phyloP scores from a whole-genome alignment of 352 stramenopile genomes.

The Phytopythium oedochilum region DNA sequence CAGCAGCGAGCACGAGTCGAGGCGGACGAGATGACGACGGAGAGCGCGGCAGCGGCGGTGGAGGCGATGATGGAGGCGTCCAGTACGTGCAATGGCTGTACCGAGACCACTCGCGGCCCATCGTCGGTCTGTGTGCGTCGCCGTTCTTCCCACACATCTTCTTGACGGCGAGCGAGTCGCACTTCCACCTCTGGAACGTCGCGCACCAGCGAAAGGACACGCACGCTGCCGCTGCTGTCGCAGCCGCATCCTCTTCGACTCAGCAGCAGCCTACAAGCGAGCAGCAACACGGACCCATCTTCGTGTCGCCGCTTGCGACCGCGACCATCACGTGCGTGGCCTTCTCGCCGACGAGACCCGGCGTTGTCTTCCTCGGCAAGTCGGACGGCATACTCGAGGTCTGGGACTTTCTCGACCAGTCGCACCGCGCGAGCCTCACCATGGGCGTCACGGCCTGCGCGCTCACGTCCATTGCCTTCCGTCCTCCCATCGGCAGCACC shows the following conservation, averaged over 20 bases:
- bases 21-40: not conserved
- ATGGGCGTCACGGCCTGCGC: conserved; percentile 81
- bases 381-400: conserved; percentile 89
- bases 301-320: conserved; percentile 78
- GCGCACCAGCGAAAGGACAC: conserved; percentile 25
- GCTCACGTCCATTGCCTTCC: conserved; percentile 86
- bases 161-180: conserved; percentile 84
- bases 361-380: conserved; percentile 86
- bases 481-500: conserved; percentile 22
- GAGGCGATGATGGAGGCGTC: conserved; percentile 37
- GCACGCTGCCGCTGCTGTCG: too few relatives aligned
- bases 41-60: conserved; percentile 25
- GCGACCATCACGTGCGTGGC: conserved; percentile 75
- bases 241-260: not conserved
- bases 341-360: conserved; percentile 88
- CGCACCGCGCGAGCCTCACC: conserved; percentile 75
- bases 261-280: not conserved
- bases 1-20: conserved; percentile 11
- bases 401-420: conserved; percentile 93
- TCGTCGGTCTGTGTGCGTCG: conserved; percentile 74
- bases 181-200: conserved; percentile 92
- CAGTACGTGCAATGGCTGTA: conserved; percentile 92
- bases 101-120: conserved; percentile 84
- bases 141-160: conserved; percentile 91
- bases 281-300: conserved; percentile 65